These are phyloP conservation scores for Trichoderma asperellum DNA, from an alignment of 2,329 filamentous ascomycete genomes.

Conservation along the genomic window DNA sequence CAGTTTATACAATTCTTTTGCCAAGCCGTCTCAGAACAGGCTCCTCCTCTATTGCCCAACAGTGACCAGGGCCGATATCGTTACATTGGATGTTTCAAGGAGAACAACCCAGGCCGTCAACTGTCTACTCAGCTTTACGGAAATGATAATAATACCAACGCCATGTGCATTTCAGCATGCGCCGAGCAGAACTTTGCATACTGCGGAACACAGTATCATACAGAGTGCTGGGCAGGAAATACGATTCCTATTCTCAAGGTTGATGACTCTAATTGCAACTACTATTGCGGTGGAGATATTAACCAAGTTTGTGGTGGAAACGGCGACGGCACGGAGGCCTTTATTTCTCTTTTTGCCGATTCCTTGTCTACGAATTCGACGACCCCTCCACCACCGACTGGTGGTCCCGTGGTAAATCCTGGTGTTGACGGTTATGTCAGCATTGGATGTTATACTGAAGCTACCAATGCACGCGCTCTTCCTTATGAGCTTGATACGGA, in stretches of 20 bases:
- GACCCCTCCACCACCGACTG: slow-evolving; percentile 28
- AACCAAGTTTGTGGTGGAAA: slow-evolving; percentile 60
- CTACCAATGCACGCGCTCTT: slow-evolving; percentile 40
- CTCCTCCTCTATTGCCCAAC: slow-evolving; percentile 50
- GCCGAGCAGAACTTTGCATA: slow-evolving; percentile 43
- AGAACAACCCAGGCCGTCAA: slow-evolving; percentile 60
- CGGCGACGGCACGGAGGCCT: slow-evolving; percentile 42
- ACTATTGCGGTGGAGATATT: slow-evolving; percentile 52
- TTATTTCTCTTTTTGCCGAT: slow-evolving; percentile 55
- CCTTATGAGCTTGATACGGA: slow-evolving; percentile 34
- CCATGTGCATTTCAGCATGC: slow-evolving; percentile 52
- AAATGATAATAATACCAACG: slow-evolving; percentile 48
- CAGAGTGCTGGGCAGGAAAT: slow-evolving; percentile 60
- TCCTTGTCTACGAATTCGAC: slow-evolving; percentile 34
- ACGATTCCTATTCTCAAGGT: slow-evolving; percentile 50
- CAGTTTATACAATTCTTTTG: slow-evolving; percentile 57
- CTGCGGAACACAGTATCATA: slow-evolving; percentile 54
- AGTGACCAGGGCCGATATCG: slow-evolving; percentile 52
- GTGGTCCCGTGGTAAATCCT: slow-evolving; percentile 43
- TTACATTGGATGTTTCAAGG: slow-evolving; percentile 59
- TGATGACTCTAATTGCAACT: slow-evolving; percentile 55
- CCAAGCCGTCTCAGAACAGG: slow-evolving; percentile 56
- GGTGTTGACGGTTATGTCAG: slow-evolving; percentile 43
- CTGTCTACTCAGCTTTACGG: slow-evolving; percentile 49
- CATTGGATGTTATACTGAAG: slow-evolving; percentile 47